Evolutionary conservation across 192 early-diverging fungal species (phyloP), one percentile per base, ranked within the genome.

Genomic region (Jimgerdemannia lactiflua): DNA sequence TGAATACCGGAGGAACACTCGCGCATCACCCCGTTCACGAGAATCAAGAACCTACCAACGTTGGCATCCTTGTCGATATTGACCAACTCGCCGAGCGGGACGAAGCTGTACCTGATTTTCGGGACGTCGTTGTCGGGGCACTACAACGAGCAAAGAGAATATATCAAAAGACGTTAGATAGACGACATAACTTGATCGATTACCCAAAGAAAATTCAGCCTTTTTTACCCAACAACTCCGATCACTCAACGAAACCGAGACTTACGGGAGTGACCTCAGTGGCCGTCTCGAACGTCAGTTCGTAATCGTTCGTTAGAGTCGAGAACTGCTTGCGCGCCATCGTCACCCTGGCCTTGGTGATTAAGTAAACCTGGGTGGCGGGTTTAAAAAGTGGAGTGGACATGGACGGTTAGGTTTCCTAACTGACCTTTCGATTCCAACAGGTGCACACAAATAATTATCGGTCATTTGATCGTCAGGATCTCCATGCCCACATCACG

Each of bases 271-370:
- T 85, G 43, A 99, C 86, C 17, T 86, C 77, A 4, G 94, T 91
- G 29, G 77, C 78, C 70, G 88, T 82, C 39, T 97, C 96, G 64
- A 98, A 81, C 4, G 88, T 86, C 59, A 99, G 82, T 82, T 99
- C 98, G 74, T 99, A 99, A 72, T 98, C 92, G 82, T 97, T 96
- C 79, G 92, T 88, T 54, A 94, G 80, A 65, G 82, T 94, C 42
- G 85, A 92, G 74, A 90, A 95, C 78, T 92, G 94, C 71, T 94
- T 90, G 67, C 95, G 95, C 19, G 97, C 97, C 79, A 91, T 82
- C 74, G 90, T 91, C 49, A 99, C 86, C 82, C 78, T 89, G 69
- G 92, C 94, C 67, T 93, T 91, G 42, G 92, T 92, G 72, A 99
- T 77, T 68, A 92, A 95, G 76, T 95, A 99, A 42, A 94, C 81